A percentile compares a stretch with the other conserved stretches of the same genome.
These are phyloP conservation scores for Rhodotorula sphaerocarpa DNA, from an alignment of 768 basidiomycete species.

Conservation along the genomic window DNA sequence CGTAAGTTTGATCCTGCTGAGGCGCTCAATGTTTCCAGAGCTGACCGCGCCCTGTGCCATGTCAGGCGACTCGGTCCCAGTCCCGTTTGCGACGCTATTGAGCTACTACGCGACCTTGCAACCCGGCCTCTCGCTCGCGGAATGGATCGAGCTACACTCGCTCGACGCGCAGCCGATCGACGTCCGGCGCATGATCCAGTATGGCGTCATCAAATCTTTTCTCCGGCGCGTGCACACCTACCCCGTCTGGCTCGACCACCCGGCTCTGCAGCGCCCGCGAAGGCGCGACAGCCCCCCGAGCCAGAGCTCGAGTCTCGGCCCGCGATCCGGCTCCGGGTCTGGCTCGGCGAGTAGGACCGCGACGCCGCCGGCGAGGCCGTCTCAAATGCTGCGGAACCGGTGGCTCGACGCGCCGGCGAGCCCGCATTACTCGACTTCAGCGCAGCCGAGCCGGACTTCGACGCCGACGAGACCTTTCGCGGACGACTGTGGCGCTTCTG, in stretches of 20 bases:
- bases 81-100: slow-evolving; percentile 76
- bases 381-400: background rate
- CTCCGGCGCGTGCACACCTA: slow-evolving; percentile 87
- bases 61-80: slow-evolving; percentile 49
- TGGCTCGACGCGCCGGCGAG: background rate
- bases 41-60: background rate
- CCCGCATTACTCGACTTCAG: slow-evolving; percentile 8
- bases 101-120: slow-evolving; percentile 77
- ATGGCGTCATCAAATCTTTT: slow-evolving; percentile 98
- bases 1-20: slow-evolving; percentile 16
- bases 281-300: background rate
- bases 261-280: slow-evolving; percentile 15
- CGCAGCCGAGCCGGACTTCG: background rate
- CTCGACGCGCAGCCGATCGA: slow-evolving; percentile 72
- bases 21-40: too few relatives aligned
- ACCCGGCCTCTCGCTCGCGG: slow-evolving; percentile 69
- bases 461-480: too few relatives aligned
- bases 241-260: slow-evolving; percentile 55
- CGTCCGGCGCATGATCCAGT: slow-evolving; percentile 85
- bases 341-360: too few relatives aligned
- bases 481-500: too few relatives aligned
- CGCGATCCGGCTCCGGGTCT: too few relatives aligned
- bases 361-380: background rate
- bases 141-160: slow-evolving; percentile 76
- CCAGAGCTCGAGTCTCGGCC: too few relatives aligned